Percentiles rank a stretch among this genome's conserved stretches.
phyloP scores from a whole-genome alignment of 371 early-diverging fungal species.

The Actinomortierella ambigua region DNA sequence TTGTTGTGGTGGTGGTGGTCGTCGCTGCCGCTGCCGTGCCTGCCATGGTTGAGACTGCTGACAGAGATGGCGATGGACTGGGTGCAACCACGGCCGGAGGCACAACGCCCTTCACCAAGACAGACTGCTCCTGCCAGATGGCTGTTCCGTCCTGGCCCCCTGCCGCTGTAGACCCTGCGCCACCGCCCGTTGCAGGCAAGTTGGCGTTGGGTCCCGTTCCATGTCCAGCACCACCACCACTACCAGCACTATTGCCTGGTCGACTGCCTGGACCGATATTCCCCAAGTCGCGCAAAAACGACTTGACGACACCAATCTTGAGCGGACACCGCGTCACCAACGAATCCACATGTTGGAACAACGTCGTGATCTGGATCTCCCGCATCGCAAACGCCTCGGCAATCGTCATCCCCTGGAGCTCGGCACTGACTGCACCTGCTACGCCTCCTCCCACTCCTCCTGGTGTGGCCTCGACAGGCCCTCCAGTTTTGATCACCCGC shows the following conservation, averaged over 20 bases:
- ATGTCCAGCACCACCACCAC: neutral
- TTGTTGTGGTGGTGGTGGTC: neutral
- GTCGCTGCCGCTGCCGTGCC: no score
- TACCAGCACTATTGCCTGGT: slow-evolving; percentile 1
- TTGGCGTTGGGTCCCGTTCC: no score
- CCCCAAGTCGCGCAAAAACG: slow-evolving; percentile 27
- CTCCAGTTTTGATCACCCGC: slow-evolving; percentile 14
- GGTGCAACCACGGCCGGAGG: slow-evolving; percentile 2
- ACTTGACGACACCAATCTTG: slow-evolving; percentile 27
- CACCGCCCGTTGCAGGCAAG: no score
- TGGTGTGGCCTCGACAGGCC: slow-evolving; percentile 16
- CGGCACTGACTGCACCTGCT: slow-evolving; percentile 9
- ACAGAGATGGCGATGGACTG: no score
- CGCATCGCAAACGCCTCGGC: slow-evolving; percentile 28
- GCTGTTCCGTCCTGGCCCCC: no score
- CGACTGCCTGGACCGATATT: slow-evolving; percentile 7
- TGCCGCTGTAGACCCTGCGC: no score
- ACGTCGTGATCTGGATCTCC: slow-evolving; percentile 19
- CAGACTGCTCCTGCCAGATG: slow-evolving; percentile 14
- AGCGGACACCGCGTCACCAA: slow-evolving; percentile 28
- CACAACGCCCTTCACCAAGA: slow-evolving; percentile 29
- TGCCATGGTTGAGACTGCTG: no score
- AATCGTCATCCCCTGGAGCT: slow-evolving; percentile 35
- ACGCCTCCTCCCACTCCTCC: slow-evolving; percentile 10
- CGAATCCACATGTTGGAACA: slow-evolving; percentile 26